These are phyloP conservation scores for Chenopodium quinoa DNA, from an alignment of 148 eudicot genomes.

Conservation along the genomic window DNA sequence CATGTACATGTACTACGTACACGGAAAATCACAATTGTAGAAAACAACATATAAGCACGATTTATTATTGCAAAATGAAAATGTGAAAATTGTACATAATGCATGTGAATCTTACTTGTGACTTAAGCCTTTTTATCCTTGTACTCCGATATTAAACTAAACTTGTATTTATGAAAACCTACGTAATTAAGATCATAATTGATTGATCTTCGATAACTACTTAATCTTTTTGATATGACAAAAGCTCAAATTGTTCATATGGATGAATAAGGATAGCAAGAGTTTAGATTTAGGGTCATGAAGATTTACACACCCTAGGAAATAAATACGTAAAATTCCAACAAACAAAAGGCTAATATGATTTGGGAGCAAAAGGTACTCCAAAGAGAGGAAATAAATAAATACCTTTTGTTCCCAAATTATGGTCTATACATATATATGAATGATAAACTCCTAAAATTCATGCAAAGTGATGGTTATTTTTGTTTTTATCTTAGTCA, in stretches of 20 bases:
- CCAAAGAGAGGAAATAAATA: too few species aligned
- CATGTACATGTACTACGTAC: too few species aligned
- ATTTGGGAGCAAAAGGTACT: too few species aligned
- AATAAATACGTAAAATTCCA: not conserved
- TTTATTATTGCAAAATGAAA: not conserved
- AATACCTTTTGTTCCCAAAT: not conserved
- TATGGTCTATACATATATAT: not conserved
- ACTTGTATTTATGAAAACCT: not conserved
- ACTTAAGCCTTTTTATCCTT: too few species aligned
- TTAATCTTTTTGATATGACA: too few species aligned
- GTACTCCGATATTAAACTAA: not conserved
- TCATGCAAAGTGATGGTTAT: constrained; percentile 16
- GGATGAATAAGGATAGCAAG: not conserved
- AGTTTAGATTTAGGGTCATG: not conserved
- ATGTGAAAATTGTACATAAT: too few species aligned
- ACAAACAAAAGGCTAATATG: not conserved
- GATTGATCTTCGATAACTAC: too few species aligned
- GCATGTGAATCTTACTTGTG: not conserved
- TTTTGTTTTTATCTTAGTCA: constrained; percentile 15
- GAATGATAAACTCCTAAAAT: constrained; percentile 4
- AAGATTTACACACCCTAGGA: not conserved
- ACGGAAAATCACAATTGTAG: not conserved
- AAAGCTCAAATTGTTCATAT: too few species aligned
- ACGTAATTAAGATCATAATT: too few species aligned
- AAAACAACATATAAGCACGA: not conserved